Evolutionary conservation across 176 grass and related monocot species (phyloP).

Genomic region (Carex myosuroides): DNA sequence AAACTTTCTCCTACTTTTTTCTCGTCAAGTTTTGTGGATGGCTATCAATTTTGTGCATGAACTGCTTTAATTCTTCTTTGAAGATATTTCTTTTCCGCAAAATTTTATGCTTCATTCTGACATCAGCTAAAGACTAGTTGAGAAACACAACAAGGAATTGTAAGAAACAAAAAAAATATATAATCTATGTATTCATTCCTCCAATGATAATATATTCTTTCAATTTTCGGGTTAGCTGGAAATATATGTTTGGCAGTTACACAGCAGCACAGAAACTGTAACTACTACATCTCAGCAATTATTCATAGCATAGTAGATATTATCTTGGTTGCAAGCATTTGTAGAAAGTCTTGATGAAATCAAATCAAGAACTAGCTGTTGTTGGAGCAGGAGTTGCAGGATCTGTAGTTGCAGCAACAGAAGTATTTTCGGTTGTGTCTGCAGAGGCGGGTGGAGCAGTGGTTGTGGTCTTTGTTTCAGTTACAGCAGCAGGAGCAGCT

Average conservation of each 20-base stretch:
- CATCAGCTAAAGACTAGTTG: neutral
- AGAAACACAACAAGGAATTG: neutral
- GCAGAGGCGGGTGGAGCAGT: neutral
- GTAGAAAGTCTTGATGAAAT: neutral
- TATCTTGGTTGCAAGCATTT: neutral
- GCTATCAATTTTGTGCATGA: neutral
- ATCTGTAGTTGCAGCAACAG: constrained; percentile 14
- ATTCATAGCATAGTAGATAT: constrained; percentile 2
- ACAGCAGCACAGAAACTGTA: neutral
- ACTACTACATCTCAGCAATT: neutral
- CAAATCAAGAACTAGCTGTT: constrained; percentile 20
- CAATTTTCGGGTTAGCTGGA: neutral
- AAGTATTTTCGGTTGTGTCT: neutral
- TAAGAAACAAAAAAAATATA: neutral
- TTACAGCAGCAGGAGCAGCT: neutral
- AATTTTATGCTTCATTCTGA: neutral
- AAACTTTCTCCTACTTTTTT: neutral
- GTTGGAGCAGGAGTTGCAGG: neutral
- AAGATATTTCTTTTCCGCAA: neutral
- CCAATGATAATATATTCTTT: neutral
- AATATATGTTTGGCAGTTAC: constrained; percentile 10
- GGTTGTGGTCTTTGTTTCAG: constrained; percentile 6
- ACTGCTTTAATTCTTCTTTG: neutral
- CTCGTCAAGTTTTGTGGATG: neutral
- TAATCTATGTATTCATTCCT: neutral